Conservation (phyloP, 257 asterid species). For the Solanum piurae region DNA sequence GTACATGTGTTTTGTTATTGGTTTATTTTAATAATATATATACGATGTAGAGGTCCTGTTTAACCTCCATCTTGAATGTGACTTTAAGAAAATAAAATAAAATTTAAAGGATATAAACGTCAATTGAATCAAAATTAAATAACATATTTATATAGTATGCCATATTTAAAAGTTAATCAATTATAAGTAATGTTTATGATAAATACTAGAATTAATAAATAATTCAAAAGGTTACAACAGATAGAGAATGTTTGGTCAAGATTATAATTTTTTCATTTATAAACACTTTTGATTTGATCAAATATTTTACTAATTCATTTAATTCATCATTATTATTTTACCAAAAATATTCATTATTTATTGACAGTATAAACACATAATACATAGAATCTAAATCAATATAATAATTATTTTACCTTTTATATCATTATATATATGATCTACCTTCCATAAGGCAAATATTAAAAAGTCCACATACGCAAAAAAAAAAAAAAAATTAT, state of each 20-base stretch:
- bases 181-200: background rate
- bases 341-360: background rate
- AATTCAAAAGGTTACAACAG: background rate
- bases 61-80: background rate
- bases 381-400: background rate
- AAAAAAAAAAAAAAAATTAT: background rate
- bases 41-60: background rate
- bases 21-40: too few relatives aligned
- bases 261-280: background rate
- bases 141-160: background rate
- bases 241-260: background rate
- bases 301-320: background rate
- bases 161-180: background rate
- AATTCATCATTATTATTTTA: background rate
- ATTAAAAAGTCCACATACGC: background rate
- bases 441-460: background rate
- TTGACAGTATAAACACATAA: background rate
- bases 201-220: background rate
- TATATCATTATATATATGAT: background rate
- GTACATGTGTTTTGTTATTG: background rate
- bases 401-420: background rate
- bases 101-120: too few relatives aligned
- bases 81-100: too few relatives aligned
- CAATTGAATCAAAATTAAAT: background rate
- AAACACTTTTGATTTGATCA: background rate